Evolutionary conservation across 2,329 filamentous ascomycete genomes (phyloP).

Genomic region (Sclerotinia trifoliorum): DNA sequence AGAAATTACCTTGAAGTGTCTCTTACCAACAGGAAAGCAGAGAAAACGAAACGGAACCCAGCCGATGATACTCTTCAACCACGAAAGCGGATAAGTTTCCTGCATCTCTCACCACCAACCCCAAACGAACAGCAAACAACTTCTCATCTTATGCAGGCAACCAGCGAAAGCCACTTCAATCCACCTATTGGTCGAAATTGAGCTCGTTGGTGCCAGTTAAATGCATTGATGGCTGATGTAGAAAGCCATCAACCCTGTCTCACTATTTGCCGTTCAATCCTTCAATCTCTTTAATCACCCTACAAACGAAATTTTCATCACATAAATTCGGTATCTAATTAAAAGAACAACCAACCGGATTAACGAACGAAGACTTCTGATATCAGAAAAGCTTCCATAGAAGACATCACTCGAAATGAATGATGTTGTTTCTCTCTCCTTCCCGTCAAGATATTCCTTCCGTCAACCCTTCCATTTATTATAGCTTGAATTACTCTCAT

Average conservation of each 20-base stretch:
- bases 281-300: not conserved
- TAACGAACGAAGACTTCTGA: not conserved
- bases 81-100: not conserved
- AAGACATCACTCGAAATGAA: too few relatives aligned
- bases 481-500: rapidly evolving
- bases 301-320: not conserved
- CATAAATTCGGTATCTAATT: not conserved
- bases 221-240: not conserved
- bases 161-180: not conserved
- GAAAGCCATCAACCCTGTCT: not conserved
- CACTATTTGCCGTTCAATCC: too few relatives aligned
- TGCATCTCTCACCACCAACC: not conserved
- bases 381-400: too few relatives aligned
- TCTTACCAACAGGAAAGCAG: not conserved
- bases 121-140: not conserved
- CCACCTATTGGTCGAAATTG: not conserved
- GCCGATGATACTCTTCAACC: not conserved
- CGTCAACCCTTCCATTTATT: not conserved
- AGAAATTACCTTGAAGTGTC: not conserved
- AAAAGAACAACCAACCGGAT: not conserved
- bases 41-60: not conserved
- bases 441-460: too few relatives aligned
- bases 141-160: not conserved
- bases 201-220: not conserved
- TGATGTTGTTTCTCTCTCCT: too few relatives aligned